A percentile compares a stretch with the other conserved stretches of the same genome.
Evolutionary conservation across 441 rosid species (phyloP).

Genomic region (Gossypium gossypioides): DNA sequence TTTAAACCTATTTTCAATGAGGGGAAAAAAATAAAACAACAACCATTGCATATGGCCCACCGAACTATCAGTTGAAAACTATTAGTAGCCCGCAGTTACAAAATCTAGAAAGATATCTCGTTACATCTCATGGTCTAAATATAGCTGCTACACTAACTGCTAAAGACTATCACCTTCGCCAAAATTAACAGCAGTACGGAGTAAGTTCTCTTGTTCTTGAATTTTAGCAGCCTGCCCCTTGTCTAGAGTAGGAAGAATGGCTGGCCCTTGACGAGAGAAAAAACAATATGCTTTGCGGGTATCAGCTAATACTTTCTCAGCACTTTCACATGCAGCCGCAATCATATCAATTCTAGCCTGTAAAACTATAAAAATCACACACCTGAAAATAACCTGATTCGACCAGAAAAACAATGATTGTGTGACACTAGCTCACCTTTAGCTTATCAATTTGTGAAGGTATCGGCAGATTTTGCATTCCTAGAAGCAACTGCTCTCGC

Average conservation of each 20-base stretch:
- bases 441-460: constrained; percentile 69
- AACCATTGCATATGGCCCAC: not conserved
- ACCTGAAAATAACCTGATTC: not conserved
- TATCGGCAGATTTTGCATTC: constrained; percentile 67
- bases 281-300: constrained; percentile 80
- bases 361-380: constrained; percentile 16
- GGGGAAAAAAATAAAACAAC: not conserved
- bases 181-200: constrained; percentile 69
- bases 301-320: constrained; percentile 73
- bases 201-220: constrained; percentile 72
- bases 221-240: constrained; percentile 82
- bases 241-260: constrained; percentile 76
- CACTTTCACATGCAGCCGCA: constrained; percentile 88
- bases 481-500: constrained; percentile 82
- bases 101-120: not conserved
- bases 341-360: constrained; percentile 83
- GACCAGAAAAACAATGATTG: not conserved
- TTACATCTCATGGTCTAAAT: not conserved
- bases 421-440: constrained; percentile 34
- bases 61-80: not conserved
- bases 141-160: not conserved
- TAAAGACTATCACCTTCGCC: constrained; percentile 52
- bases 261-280: constrained; percentile 73
- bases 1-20: not conserved
- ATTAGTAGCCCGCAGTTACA: not conserved